Base-by-base conservation (phyloP, 2,329 filamentous ascomycete species). In the Tolypocladium tundrense region DNA sequence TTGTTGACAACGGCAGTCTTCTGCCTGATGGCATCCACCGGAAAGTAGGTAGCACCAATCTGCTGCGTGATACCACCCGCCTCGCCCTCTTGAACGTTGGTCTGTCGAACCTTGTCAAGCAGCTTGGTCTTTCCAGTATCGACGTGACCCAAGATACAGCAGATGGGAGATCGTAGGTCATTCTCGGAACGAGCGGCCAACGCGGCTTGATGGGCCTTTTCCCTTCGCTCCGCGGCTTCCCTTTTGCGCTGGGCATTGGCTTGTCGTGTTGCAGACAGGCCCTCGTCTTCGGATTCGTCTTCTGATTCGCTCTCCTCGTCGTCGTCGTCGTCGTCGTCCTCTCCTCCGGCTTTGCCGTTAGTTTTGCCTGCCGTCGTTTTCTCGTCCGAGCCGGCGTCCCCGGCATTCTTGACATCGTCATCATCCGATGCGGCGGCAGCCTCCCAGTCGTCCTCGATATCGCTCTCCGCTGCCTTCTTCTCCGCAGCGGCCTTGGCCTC, bases 41-140 rank as follows among this genome's bases (percentile, higher is more conserved):
- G 95, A 83, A 99, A 99, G 79, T 97, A 99, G 2, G 94, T 99
- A 55, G 94, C 94, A 87, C 94, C 94, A 70, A 99, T 99, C 76
- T 99, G 94, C 77, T 99, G 94, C 9, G 94, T 99, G 69, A 99
- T 99, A 86, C 94, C 94, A 81, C 94, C 95, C 45, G 94, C 95
- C 83, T 99, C 94, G 68, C 94, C 94, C 76, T 97, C 94, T 71
- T 99, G 95, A 41, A 99, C 94, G 70, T 99, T 97, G 59, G 94
- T 97, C 75, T 97, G 91, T 69, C 94, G 89, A 69, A 99, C 90
- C 79, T 99, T 99, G 80, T 99, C 94, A 59, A 99, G 83, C 62
- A 99, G 80, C 79, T 97, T 99, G n/a, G 94, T 99, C 80, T 99
- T 99, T 73, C 94, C 94, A 52, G 95, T 99, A 86, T 99, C 94